Evolutionary conservation across 2,329 filamentous ascomycete genomes (phyloP).

Genomic region (Aspergillus sp.): DNA sequence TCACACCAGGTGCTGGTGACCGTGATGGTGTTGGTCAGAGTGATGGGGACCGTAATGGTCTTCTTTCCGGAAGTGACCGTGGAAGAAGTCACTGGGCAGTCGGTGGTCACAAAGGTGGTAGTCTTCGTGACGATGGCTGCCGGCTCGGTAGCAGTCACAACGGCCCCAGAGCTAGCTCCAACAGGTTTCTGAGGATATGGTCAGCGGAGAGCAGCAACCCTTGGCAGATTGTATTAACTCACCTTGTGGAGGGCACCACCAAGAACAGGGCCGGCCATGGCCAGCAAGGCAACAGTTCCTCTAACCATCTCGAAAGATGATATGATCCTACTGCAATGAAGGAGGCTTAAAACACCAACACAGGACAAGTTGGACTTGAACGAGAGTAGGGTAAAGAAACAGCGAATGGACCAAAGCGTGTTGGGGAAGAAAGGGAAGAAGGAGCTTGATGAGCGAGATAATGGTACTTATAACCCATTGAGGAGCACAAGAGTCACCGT

Average conservation of each 20-base stretch:
- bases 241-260: constrained; percentile 28
- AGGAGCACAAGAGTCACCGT: constrained; percentile 5
- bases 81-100: constrained; percentile 31
- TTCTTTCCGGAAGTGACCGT: constrained; percentile 27
- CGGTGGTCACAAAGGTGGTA: constrained; percentile 32
- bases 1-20: constrained; percentile 26
- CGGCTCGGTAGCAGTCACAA: constrained; percentile 8
- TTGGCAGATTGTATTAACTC: not conserved
- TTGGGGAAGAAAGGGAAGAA: constrained; percentile 6
- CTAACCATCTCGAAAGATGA: constrained; percentile 34
- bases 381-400: constrained; percentile 18
- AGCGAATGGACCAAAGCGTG: constrained; percentile 16
- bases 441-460: constrained; percentile 4
- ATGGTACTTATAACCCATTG: constrained; percentile 25
- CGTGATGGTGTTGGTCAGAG: constrained; percentile 30
- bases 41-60: constrained; percentile 29
- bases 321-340: constrained; percentile 9
- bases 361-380: constrained; percentile 15
- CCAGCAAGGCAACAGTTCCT: constrained; percentile 32
- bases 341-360: constrained; percentile 14
- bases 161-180: not conserved
- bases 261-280: constrained; percentile 34
- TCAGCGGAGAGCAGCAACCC: not conserved
- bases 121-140: constrained; percentile 26
- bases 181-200: not conserved